A percentile compares a stretch with the other conserved stretches of the same genome.
Conservation (phyloP, 2,329 filamentous ascomycete genomes). For the Leptographium flavum region DNA sequence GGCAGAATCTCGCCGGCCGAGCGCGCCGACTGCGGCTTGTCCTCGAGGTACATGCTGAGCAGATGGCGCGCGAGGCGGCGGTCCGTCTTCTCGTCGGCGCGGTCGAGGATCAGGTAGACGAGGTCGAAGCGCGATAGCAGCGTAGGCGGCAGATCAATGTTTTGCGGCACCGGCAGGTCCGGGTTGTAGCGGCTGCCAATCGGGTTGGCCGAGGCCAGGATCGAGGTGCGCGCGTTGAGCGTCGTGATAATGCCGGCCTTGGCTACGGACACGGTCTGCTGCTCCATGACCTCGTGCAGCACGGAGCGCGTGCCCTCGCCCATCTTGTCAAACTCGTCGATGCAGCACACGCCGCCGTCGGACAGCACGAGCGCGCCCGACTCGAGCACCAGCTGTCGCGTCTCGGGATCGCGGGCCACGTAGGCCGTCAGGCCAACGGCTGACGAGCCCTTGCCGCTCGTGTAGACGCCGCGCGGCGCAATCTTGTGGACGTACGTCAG, state of each 20-base stretch:
- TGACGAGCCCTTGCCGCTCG: slow-evolving; percentile 67
- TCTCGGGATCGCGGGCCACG: slow-evolving; percentile 68
- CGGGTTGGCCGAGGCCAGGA: slow-evolving; percentile 92
- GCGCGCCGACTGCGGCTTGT: slow-evolving; percentile 72
- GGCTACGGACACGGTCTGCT: slow-evolving; percentile 72
- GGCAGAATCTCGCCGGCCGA: slow-evolving; percentile 68
- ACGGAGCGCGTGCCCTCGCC: slow-evolving; percentile 64
- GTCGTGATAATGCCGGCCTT: slow-evolving; percentile 96
- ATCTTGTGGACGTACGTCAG: slow-evolving; percentile 95
- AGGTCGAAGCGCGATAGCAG: slow-evolving; percentile 91
- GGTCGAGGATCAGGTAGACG: slow-evolving; percentile 91
- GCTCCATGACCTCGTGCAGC: slow-evolving; percentile 80
- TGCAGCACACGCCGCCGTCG: slow-evolving; percentile 72
- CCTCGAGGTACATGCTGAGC: slow-evolving; percentile 92
- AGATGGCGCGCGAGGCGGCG: slow-evolving; percentile 82
- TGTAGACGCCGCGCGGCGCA: slow-evolving; percentile 75
- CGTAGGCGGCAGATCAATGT: slow-evolving; percentile 93
- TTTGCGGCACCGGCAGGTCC: slow-evolving; percentile 88
- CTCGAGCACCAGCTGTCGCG: slow-evolving; percentile 65
- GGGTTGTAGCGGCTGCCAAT: slow-evolving; percentile 98
- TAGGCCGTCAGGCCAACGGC: slow-evolving; percentile 72
- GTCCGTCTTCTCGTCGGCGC: slow-evolving; percentile 80
- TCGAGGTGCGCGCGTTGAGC: slow-evolving; percentile 86
- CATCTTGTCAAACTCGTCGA: slow-evolving; percentile 82
- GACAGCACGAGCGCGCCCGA: slow-evolving; percentile 67